Evolutionary conservation across 306 rosid genomes (phyloP).

Genomic region (Glycine latifolia): DNA sequence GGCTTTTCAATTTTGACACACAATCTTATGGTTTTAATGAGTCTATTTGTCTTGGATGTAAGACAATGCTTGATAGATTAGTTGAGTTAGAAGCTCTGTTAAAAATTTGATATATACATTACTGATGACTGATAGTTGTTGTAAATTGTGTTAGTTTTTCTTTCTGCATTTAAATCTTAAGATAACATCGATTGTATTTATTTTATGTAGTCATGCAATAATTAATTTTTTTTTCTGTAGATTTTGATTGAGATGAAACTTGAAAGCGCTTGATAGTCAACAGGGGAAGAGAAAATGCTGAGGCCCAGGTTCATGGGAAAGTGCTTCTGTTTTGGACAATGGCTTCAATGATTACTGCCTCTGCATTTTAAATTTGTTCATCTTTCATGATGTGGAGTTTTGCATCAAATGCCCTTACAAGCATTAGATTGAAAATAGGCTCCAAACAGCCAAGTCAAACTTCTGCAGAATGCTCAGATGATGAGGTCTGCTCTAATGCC

Average conservation of each 20-base stretch:
- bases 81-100: neutral
- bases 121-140: neutral
- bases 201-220: neutral
- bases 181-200: slow-evolving; percentile 4
- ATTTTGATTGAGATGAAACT: slow-evolving; percentile 40
- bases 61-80: slow-evolving; percentile 2
- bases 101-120: slow-evolving; percentile 19
- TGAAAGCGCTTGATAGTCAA: slow-evolving; percentile 21
- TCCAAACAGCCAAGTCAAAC: slow-evolving; percentile 52
- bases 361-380: slow-evolving; percentile 34
- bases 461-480: slow-evolving; percentile 79
- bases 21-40: slow-evolving; percentile 28
- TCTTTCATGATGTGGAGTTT: slow-evolving; percentile 74
- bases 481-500: slow-evolving; percentile 77
- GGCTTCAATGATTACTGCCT: slow-evolving; percentile 38
- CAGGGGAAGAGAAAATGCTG: slow-evolving; percentile 5
- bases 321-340: slow-evolving; percentile 39
- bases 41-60: slow-evolving; percentile 28
- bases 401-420: slow-evolving; percentile 71
- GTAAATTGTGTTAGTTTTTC: slow-evolving; percentile 4
- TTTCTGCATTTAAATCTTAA: slow-evolving; percentile 12
- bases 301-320: slow-evolving; percentile 32
- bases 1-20: neutral
- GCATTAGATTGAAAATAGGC: slow-evolving; percentile 72
- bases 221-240: slow-evolving; percentile 29